Evolutionary conservation across 1,284 basidiomycete species (phyloP), one percentile per base, ranked within the genome.

Genomic region (Bondarzewia mesenterica): DNA sequence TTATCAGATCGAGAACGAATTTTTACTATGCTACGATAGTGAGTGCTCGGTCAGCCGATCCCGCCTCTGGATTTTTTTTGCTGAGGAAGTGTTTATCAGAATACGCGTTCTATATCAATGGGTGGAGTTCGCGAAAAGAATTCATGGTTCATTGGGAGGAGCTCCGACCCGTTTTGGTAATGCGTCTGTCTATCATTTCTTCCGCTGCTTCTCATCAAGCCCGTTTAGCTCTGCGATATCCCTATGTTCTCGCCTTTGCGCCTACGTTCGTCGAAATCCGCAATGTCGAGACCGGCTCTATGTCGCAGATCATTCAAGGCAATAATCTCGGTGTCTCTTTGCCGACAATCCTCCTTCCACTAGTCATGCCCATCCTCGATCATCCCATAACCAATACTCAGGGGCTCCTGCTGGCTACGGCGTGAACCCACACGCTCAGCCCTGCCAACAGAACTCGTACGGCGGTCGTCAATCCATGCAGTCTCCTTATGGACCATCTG

Each of bases 21-120:
- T 99, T 68, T 68, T 99, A 52, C 69, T 99, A 39, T 99, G 96
- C 66, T 99, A 99, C 69, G 95, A 98, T 67, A 92, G 92, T 93
- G 55, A 61, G 80, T 70, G 32, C 21, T n/a, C n/a, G n/a, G n/a
- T n/a, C n/a, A n/a, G n/a, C n/a, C n/a, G n/a, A 47, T 20, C 38
- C 38, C 35, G 35, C 20, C 21, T 23, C 20, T 5, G 16, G 15
- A 3, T 14, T 50, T 25, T 16, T 47, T 48, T 42, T 35, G 44
- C 5, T 29, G 53, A 29, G 51, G 32, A 49, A 5, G 42, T 16
- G 27, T 35, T 45, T 42, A 26, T 32, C 61, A 93, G 95, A 98
- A 69, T 98, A 97, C 64, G 95, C 96, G 0, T 98, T 99, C 64
- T 99, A 97, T 67, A 93, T 99, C 59, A 96, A 98, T 57, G 96